Evolutionary conservation across 805 yeast species (phyloP).

Genomic region (Millerago galiae): DNA sequence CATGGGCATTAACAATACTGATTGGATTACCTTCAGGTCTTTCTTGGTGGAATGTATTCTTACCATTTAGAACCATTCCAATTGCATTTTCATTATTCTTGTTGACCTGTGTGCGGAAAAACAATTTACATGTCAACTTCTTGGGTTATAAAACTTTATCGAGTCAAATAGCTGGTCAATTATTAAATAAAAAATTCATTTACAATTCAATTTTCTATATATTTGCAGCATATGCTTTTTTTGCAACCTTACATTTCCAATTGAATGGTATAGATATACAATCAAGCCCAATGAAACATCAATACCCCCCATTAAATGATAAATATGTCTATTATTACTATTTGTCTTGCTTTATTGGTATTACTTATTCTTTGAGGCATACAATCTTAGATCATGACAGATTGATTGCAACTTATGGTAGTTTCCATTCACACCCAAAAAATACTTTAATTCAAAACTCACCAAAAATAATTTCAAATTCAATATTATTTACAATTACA

Average conservation of each 20-base stretch:
- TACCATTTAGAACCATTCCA: slow-evolving; percentile 24
- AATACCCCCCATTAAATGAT: slow-evolving; percentile 37
- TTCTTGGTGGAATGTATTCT: slow-evolving; percentile 21
- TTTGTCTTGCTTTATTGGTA: slow-evolving; percentile 33
- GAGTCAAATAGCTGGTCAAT: slow-evolving; percentile 21
- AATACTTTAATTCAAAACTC: slow-evolving; percentile 23
- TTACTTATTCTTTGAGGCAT: slow-evolving; percentile 45
- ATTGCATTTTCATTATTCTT: slow-evolving; percentile 27
- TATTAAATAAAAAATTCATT: slow-evolving; percentile 20
- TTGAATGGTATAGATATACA: slow-evolving; percentile 17
- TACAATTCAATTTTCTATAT: slow-evolving; percentile 16
- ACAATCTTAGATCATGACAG: slow-evolving; percentile 49
- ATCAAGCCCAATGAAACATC: slow-evolving; percentile 31
- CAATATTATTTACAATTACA: slow-evolving; percentile 27
- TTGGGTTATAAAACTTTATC: slow-evolving; percentile 28
- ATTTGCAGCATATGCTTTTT: slow-evolving; percentile 22
- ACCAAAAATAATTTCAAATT: slow-evolving; percentile 31
- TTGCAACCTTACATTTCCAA: slow-evolving; percentile 18
- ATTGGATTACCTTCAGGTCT: slow-evolving; percentile 19
- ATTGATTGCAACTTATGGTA: slow-evolving; percentile 37
- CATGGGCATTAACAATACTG: slow-evolving; percentile 24
- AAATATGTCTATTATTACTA: slow-evolving; percentile 45
- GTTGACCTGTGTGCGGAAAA: slow-evolving; percentile 33
- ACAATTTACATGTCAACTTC: slow-evolving; percentile 33
- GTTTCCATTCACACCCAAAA: slow-evolving; percentile 33